Evolutionary conservation across 2,329 filamentous ascomycete species (phyloP).

Genomic region (Alternaria brassicae): DNA sequence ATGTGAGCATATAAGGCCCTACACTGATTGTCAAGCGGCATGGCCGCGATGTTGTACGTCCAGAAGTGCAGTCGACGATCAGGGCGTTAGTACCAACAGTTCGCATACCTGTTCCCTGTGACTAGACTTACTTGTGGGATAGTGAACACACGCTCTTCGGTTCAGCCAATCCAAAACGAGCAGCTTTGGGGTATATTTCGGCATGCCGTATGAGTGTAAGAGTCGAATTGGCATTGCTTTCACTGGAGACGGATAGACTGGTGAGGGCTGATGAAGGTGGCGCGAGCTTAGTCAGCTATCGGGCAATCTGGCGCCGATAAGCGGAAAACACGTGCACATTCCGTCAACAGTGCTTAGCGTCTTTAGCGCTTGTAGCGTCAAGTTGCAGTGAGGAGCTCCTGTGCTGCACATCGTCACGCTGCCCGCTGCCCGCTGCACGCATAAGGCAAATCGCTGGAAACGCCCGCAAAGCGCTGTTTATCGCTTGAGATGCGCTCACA

Average conservation of each 20-base stretch:
- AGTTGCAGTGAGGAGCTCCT: conserved; percentile 20
- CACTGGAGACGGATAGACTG: background rate
- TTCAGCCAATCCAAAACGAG: background rate
- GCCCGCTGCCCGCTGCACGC: conserved; percentile 2
- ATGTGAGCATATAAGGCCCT: background rate
- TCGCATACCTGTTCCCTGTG: background rate
- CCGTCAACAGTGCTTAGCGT: conserved; percentile 33
- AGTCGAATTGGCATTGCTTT: background rate
- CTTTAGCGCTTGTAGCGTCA: conserved; percentile 17
- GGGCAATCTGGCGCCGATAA: conserved; percentile 15
- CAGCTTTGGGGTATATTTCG: background rate
- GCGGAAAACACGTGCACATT: conserved; percentile 18
- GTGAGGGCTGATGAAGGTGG: background rate
- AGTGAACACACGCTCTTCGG: background rate
- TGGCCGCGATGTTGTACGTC: background rate
- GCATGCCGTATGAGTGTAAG: background rate
- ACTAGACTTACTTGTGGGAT: background rate
- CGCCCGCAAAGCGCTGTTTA: conserved; percentile 30
- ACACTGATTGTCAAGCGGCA: background rate
- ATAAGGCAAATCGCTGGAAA: conserved; percentile 26
- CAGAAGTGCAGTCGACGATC: background rate
- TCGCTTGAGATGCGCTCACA: conserved; percentile 40
- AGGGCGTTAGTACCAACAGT: background rate
- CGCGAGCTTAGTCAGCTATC: conserved; percentile 17
- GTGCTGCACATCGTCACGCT: conserved; percentile 18